A percentile compares a stretch with the other conserved stretches of the same genome.
Conservation (phyloP, 1,139 yeast species). For the Geotrichum restrictum region DNA sequence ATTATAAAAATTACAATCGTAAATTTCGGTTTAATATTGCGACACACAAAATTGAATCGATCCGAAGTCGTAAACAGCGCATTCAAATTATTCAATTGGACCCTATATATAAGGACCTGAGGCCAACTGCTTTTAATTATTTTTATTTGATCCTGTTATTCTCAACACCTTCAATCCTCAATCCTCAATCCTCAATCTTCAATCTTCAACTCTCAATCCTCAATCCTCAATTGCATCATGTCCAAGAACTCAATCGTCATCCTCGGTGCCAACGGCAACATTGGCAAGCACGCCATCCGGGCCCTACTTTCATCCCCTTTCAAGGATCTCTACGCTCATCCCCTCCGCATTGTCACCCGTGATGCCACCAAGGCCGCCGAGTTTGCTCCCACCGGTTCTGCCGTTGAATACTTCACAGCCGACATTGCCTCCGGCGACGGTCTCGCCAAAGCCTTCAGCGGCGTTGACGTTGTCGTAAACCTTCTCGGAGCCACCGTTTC, state of each 20-base stretch:
- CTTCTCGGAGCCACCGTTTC: slow-evolving; percentile 40
- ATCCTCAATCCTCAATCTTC: too few relatives aligned
- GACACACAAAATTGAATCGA: too few relatives aligned
- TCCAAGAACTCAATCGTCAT: slow-evolving; percentile 43
- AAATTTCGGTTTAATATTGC: too few relatives aligned
- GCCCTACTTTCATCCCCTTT: slow-evolving; percentile 48
- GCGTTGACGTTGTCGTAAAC: slow-evolving; percentile 52
- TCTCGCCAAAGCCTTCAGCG: slow-evolving; percentile 42
- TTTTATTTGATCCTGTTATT: too few relatives aligned
- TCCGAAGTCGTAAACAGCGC: too few relatives aligned
- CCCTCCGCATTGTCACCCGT: slow-evolving; percentile 52
- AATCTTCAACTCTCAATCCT: too few relatives aligned
- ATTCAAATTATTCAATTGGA: too few relatives aligned
- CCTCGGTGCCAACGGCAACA: slow-evolving; percentile 51
- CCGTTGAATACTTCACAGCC: slow-evolving; percentile 25
- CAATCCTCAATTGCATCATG: too few relatives aligned
- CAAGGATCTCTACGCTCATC: slow-evolving; percentile 45
- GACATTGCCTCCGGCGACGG: slow-evolving; percentile 33
- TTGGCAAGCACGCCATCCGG: slow-evolving; percentile 48
- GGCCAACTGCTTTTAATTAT: too few relatives aligned
- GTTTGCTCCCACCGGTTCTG: slow-evolving; percentile 39
- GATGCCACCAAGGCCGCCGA: slow-evolving; percentile 40
- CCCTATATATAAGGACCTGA: too few relatives aligned
- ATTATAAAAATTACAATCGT: too few relatives aligned
- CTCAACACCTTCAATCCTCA: too few relatives aligned